Conservation (phyloP, 2,329 filamentous ascomycete genomes). For the Venturia aucupariae region DNA sequence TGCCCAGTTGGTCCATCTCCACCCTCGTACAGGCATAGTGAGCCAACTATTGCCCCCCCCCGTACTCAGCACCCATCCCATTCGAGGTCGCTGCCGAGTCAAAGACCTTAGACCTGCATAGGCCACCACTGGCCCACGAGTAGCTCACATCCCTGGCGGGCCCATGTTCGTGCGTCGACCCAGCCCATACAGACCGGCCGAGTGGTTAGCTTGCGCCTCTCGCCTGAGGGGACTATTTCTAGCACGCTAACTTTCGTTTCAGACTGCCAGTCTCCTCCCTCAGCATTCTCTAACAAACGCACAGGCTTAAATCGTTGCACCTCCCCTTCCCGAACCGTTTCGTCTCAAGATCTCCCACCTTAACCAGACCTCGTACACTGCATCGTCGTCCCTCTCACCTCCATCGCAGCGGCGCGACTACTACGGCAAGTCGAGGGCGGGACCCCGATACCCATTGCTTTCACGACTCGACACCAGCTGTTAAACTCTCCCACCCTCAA, state of each 20-base stretch:
- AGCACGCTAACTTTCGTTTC: conserved; percentile 1
- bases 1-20: not conserved
- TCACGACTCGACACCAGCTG: conserved; percentile 3
- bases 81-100: not conserved
- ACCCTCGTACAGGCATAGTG: not conserved
- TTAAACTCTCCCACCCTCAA: conserved; percentile 3
- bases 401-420: conserved; percentile 3
- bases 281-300: conserved; percentile 11
- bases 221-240: not conserved
- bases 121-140: not conserved
- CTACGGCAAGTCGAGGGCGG: conserved; percentile 8
- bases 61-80: not conserved
- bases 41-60: not conserved
- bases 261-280: not conserved
- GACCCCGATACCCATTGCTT: conserved; percentile 5
- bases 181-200: not conserved
- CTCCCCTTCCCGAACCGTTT: conserved; percentile 12
- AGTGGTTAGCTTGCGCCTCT: not conserved
- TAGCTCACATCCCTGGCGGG: not conserved
- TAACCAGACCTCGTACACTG: not conserved
- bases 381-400: not conserved
- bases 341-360: conserved; percentile 10
- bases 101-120: not conserved
- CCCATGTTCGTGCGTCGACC: not conserved
- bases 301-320: conserved; percentile 3